Evolutionary conservation across 2,329 filamentous ascomycete species (phyloP), one percentile per base, ranked within the genome.

Genomic region (Gyromitra esculenta): DNA sequence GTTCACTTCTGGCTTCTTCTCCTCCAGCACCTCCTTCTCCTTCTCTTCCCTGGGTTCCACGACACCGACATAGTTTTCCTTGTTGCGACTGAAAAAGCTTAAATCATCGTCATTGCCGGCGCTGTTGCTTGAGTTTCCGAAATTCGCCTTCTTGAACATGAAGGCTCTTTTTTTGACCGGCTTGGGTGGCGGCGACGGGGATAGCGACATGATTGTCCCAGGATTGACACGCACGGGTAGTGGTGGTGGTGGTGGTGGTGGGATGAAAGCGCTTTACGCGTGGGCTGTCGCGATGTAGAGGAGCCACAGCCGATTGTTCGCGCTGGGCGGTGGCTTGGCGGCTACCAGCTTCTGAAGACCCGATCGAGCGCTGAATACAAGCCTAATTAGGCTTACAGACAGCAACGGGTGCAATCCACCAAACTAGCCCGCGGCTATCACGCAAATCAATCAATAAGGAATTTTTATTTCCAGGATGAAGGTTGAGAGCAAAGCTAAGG

Each of bases 71-170:
- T 74, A 77, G 50, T 69, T 69, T 43, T 77, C 60, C 25, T 56
- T 64, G 13, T 56, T 59, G n/a, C 75, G 75, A 31, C 64, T 77
- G 21, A 77, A 77, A 37, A 77, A 77, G 50, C 65, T 66, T 13
- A 75, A 31, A n/a, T 70, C 71, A 31, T 69, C 25, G 25, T 4
- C 74, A 8, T 50, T 48, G 13, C 15, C 18, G 35, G 43, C 18
- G 45, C 37, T 56, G 54, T 31, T 39, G 37, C 45, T 59, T 15
- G 66, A 18, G 11, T 2, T 39, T 3, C 57, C 57, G 37, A 75
- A 67, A 57, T 70, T 71, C 1, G 72, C 72, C 6, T 59, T 57
- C 35, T 75, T 75, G 18, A 75, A 75, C 65, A 64, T 39, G 13
- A 75, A 75, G 5, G n/a, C 41, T 25, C 64, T 75, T 31, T 64